Percentiles rank a stretch among this genome's conserved stretches.
phyloP scores from a whole-genome alignment of 495 filamentous ascomycete species.

The Neurospora terricola region DNA sequence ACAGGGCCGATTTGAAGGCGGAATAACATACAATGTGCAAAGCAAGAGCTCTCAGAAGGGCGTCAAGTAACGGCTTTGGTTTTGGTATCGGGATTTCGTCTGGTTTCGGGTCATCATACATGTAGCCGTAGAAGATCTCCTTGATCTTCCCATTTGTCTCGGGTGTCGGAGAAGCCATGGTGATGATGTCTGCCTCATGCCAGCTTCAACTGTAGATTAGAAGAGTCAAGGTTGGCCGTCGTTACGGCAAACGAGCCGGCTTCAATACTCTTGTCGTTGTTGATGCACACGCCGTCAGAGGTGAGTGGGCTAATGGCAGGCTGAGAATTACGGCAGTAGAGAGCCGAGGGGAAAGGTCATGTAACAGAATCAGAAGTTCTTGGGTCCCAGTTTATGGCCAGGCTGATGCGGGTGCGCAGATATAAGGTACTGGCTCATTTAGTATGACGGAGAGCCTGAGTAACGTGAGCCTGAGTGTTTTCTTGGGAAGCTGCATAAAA shows the following conservation, averaged over 20 bases:
- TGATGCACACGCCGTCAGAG: neutral
- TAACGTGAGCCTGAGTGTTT: neutral
- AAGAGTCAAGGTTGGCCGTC: neutral
- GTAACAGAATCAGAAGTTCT: neutral
- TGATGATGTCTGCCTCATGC: neutral
- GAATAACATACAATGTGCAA: conserved; percentile 62
- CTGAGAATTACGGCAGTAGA: neutral
- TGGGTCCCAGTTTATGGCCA: neutral
- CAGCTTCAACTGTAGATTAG: neutral
- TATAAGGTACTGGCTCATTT: neutral
- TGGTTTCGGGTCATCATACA: conserved; percentile 51
- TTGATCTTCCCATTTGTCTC: conserved; percentile 11
- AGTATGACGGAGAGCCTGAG: neutral
- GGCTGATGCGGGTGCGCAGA: neutral
- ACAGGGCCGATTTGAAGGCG: neutral
- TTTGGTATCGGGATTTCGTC: conserved; percentile 46
- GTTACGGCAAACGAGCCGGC: neutral
- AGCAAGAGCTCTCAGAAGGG: conserved; percentile 69
- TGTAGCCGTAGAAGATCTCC: conserved; percentile 63
- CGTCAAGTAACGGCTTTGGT: conserved; percentile 64
- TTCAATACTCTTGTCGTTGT: neutral
- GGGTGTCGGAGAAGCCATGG: conserved; percentile 15
- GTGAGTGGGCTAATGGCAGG: neutral
- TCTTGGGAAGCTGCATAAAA: neutral
- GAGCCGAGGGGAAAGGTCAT: neutral